Percentiles rank a stretch among this genome's conserved stretches.
Evolutionary conservation across 2,329 filamentous ascomycete genomes (phyloP).

Genomic region (Sporothrix schenckii): DNA sequence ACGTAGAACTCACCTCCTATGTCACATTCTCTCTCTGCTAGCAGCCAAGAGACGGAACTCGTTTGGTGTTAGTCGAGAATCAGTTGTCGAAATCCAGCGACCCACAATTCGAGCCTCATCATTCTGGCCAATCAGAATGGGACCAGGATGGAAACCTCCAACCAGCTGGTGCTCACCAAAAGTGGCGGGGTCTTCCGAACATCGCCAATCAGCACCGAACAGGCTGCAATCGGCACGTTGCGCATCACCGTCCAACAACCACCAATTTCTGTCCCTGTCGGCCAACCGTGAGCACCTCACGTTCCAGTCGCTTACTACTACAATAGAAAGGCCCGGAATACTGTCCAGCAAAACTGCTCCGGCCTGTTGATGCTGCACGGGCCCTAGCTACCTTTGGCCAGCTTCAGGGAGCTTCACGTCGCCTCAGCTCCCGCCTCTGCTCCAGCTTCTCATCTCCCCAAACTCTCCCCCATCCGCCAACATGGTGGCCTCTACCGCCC

Average conservation of each 20-base stretch:
- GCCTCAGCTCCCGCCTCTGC: conserved; percentile 16
- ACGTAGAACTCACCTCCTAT: no score
- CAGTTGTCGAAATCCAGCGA: background rate
- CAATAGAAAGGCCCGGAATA: background rate
- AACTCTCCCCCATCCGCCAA: background rate
- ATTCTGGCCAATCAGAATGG: background rate
- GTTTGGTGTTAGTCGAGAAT: background rate
- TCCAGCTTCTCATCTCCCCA: background rate
- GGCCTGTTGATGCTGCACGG: background rate
- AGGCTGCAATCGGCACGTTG: conserved; percentile 2
- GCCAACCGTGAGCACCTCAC: background rate
- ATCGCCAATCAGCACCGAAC: conserved; percentile 13
- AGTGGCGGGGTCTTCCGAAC: conserved; percentile 19
- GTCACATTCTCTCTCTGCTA: no score
- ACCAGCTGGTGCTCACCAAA: conserved; percentile 8
- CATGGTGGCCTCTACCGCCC: conserved; percentile 15
- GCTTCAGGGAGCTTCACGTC: background rate
- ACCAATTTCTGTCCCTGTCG: background rate
- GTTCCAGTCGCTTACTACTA: background rate
- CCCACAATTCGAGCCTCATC: conserved; percentile 7
- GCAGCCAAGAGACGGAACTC: no score
- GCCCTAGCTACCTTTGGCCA: background rate
- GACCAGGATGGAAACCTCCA: background rate
- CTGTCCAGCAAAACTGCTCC: background rate
- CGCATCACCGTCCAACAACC: background rate